Conservation (phyloP, 768 basidiomycete genomes). For the Hypholoma fasciculare region DNA sequence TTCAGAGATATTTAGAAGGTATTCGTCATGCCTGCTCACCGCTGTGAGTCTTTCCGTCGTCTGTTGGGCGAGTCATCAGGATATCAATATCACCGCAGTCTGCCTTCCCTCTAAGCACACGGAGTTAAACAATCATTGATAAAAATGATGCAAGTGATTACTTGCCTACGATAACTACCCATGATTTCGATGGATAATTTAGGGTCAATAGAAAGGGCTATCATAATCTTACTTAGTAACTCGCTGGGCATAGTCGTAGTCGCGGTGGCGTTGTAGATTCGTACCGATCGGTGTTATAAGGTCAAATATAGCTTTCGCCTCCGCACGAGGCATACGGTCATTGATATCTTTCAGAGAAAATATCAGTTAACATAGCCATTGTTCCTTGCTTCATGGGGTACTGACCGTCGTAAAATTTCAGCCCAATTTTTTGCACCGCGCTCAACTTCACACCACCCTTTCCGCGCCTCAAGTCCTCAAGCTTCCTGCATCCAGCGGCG, state of each 20-base stretch:
- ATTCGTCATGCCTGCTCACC: constrained; percentile 40
- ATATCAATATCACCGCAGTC: constrained; percentile 94
- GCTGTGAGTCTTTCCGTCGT: constrained; percentile 73
- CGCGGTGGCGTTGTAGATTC: background rate
- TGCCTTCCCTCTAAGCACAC: constrained; percentile 61
- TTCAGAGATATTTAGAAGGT: background rate
- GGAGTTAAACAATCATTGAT: background rate
- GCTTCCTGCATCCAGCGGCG: constrained; percentile 68
- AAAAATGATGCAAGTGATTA: background rate
- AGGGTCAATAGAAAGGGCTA: constrained; percentile 72
- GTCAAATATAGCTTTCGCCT: constrained; percentile 74
- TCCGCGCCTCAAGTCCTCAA: constrained; percentile 67
- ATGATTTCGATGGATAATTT: constrained; percentile 80
- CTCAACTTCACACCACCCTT: constrained; percentile 64
- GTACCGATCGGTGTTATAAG: constrained; percentile 71
- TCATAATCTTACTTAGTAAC: background rate
- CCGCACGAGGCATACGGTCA: constrained; percentile 78
- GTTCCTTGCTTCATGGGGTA: background rate
- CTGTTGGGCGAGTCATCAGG: constrained; percentile 72
- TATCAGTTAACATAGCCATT: background rate
- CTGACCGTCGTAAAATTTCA: constrained; percentile 70
- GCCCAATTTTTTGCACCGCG: constrained; percentile 62
- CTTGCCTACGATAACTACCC: constrained; percentile 84
- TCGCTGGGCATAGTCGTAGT: background rate
- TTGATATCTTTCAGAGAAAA: constrained; percentile 63